Conservation (phyloP, 106 monocot genomes). For the Narthecium ossifragum region DNA sequence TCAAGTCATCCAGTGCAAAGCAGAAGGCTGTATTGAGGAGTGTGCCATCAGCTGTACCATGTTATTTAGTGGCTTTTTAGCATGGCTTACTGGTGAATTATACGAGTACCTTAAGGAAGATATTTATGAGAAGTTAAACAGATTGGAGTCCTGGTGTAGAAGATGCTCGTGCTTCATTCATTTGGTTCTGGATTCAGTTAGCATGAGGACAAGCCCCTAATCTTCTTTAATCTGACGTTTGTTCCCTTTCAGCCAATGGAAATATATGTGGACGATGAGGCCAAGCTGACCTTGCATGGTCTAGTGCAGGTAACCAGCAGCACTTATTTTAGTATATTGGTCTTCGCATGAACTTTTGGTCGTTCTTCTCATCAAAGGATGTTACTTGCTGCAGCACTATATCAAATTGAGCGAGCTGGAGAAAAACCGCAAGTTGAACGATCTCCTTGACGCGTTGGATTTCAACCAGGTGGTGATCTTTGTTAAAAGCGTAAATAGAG, state of each 20-base stretch:
- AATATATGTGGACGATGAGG: conserved; percentile 99
- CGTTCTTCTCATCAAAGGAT: too few species aligned
- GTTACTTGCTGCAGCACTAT: conserved; percentile 93
- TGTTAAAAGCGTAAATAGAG: conserved; percentile 92
- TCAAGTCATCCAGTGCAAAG: too few species aligned
- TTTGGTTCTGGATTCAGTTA: conserved; percentile 46
- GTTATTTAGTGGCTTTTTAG: neutral
- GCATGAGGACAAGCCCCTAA: conserved; percentile 41
- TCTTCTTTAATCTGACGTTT: conserved; percentile 57
- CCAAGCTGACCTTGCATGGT: conserved; percentile 94
- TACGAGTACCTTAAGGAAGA: conserved; percentile 8
- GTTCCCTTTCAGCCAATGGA: conserved; percentile 97
- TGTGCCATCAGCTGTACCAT: neutral
- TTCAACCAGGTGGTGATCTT: conserved; percentile 99
- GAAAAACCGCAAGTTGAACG: conserved; percentile 98
- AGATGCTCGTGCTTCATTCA: conserved; percentile 28
- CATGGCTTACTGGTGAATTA: neutral
- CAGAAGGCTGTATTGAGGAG: neutral
- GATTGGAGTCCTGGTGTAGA: conserved; percentile 14
- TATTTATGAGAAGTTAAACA: too few species aligned
- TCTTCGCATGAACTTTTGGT: too few species aligned
- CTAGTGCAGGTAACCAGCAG: conserved; percentile 90
- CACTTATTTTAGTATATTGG: too few species aligned
- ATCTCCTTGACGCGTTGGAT: conserved; percentile 95
- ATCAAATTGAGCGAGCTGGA: conserved; percentile 91